These are phyloP conservation scores for Xylariaceae sp. DNA, from an alignment of 2,329 filamentous ascomycete species.

Conservation along the genomic window DNA sequence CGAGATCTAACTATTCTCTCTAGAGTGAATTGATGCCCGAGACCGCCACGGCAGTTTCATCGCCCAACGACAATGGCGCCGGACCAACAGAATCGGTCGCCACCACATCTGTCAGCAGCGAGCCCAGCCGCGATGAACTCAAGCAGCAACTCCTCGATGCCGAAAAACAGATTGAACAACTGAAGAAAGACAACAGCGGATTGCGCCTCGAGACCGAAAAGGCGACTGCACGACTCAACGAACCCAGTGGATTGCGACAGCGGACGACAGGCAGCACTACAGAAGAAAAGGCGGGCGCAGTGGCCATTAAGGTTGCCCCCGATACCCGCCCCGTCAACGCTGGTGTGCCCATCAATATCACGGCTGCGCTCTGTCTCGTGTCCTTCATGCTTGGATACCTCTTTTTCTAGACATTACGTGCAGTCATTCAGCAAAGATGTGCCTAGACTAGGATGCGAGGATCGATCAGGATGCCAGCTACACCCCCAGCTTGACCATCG, in stretches of 20 bases:
- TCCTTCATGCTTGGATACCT: conserved; percentile 94
- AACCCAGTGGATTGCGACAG: conserved; percentile 63
- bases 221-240: too few relatives aligned
- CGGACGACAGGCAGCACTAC: conserved; percentile 56
- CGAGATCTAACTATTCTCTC: conserved; percentile 1
- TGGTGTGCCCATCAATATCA: conserved; percentile 82
- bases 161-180: conserved; percentile 63
- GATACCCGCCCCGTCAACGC: conserved; percentile 50
- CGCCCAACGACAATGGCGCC: conserved; percentile 37
- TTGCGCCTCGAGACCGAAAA: conserved; percentile 37
- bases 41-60: conserved; percentile 41
- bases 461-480: conserved; percentile 3
- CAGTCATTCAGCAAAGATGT: conserved; percentile 3
- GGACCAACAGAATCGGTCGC: conserved; percentile 39
- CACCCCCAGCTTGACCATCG: neutral
- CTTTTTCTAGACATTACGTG: conserved; percentile 64
- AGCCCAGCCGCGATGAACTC: conserved; percentile 52
- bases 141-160: conserved; percentile 70
- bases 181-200: conserved; percentile 62
- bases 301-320: conserved; percentile 45
- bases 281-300: conserved; percentile 41
- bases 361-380: conserved; percentile 75
- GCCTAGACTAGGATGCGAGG: neutral
- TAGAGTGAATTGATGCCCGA: conserved; percentile 42
- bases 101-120: conserved; percentile 41